Evolutionary conservation across 75 land plant genomes (phyloP).

Genomic region (Pinus albicaulis): DNA sequence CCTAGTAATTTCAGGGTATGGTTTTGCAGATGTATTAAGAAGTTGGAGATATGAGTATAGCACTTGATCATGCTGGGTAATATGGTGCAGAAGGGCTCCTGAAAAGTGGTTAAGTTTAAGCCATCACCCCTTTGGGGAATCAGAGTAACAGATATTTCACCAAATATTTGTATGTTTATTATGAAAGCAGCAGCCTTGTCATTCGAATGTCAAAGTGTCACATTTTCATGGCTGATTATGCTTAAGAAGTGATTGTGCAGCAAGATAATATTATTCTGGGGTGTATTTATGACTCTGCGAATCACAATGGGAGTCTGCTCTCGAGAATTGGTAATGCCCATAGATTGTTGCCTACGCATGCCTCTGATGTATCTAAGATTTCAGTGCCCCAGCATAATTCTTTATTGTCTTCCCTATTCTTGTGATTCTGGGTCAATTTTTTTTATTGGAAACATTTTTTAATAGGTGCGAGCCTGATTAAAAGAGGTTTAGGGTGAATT

Average conservation of each 20-base stretch:
- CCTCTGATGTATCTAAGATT: slow-evolving; percentile 7
- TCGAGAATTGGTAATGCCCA: not conserved
- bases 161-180: slow-evolving; percentile 1
- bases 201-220: not conserved
- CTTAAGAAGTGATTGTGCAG: slow-evolving; percentile 5
- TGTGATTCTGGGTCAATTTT: slow-evolving; percentile 7
- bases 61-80: not conserved
- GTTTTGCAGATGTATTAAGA: slow-evolving; percentile 4
- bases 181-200: not conserved
- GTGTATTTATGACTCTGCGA: slow-evolving; percentile 3
- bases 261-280: not conserved
- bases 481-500: not conserved
- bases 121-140: not conserved
- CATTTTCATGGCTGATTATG: not conserved
- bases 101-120: not conserved
- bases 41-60: not conserved
- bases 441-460: slow-evolving; percentile 10
- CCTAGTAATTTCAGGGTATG: slow-evolving; percentile 1
- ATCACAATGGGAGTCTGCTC: slow-evolving; percentile 4
- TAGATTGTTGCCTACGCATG: slow-evolving; percentile 4
- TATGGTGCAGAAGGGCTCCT: not conserved
- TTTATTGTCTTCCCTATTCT: slow-evolving; percentile 13
- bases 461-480: not conserved
- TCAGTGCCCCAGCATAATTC: slow-evolving; percentile 9
- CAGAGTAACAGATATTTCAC: not conserved